Evolutionary conservation across 192 early-diverging fungal species (phyloP).

Genomic region (Dissophora globulifera): DNA sequence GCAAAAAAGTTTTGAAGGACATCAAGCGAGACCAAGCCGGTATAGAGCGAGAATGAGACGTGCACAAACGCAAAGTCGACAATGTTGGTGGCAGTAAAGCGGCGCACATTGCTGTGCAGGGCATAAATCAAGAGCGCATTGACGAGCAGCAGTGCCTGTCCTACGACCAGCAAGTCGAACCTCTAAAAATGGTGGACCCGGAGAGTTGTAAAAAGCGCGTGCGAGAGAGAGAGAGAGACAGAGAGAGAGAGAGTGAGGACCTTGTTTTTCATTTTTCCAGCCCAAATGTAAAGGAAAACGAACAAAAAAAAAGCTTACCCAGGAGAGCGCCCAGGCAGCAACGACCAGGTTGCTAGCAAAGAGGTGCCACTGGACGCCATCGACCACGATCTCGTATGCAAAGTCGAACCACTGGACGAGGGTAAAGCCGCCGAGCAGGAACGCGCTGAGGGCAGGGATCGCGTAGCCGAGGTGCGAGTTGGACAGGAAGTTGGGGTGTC

Average conservation of each 20-base stretch:
- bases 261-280: too few species aligned
- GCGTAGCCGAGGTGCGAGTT: conserved; percentile 32
- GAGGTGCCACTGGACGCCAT: conserved; percentile 38
- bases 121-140: conserved; percentile 38
- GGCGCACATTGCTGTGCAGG: conserved; percentile 29
- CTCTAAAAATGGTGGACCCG: too few species aligned
- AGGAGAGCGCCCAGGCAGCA: conserved; percentile 29
- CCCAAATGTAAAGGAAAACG: too few species aligned
- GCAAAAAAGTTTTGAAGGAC: conserved; percentile 53
- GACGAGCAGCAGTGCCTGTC: conserved; percentile 30
- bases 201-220: too few species aligned
- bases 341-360: conserved; percentile 34
- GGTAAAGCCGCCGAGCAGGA: conserved; percentile 43
- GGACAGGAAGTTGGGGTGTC: conserved; percentile 29
- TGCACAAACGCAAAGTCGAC: conserved; percentile 38
- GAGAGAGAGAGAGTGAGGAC: too few species aligned
- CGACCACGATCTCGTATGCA: conserved; percentile 49
- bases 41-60: conserved; percentile 46
- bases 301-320: conserved; percentile 27
- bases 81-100: conserved; percentile 44
- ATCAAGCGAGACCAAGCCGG: conserved; percentile 46
- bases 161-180: conserved; percentile 29
- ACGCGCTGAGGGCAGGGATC: conserved; percentile 40
- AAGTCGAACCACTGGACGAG: conserved; percentile 44
- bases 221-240: too few species aligned